A percentile compares a stretch with the other conserved stretches of the same genome.
phyloP scores from a whole-genome alignment of 352 stramenopile species.

The Phytophthora crassamura region DNA sequence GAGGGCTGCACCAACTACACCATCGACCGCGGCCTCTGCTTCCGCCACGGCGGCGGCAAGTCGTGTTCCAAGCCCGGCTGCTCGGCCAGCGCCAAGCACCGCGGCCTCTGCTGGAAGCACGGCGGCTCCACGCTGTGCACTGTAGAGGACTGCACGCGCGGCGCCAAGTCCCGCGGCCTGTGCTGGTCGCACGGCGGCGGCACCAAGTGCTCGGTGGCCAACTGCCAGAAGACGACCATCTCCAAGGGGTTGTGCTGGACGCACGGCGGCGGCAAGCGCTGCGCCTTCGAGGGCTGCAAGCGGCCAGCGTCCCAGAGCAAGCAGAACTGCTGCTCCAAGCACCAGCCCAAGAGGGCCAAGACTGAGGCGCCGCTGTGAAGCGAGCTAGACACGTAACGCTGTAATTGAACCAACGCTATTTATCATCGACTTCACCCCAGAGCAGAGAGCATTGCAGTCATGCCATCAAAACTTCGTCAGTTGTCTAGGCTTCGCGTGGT shows the following conservation, averaged over 20 bases:
- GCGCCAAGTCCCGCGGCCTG: too few relatives aligned
- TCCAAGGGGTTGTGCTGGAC: slow-evolving; percentile 58
- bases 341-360: slow-evolving; percentile 19
- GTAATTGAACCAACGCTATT: too few relatives aligned
- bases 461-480: too few relatives aligned
- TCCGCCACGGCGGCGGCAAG: slow-evolving; percentile 54
- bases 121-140: too few relatives aligned
- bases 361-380: too few relatives aligned
- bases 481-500: too few relatives aligned
- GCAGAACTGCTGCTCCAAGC: slow-evolving; percentile 31
- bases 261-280: slow-evolving; percentile 57
- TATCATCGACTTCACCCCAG: too few relatives aligned
- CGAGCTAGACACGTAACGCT: too few relatives aligned
- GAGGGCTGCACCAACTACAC: slow-evolving; percentile 58
- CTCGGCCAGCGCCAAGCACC: too few relatives aligned
- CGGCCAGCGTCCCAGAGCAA: slow-evolving; percentile 56
- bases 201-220: slow-evolving; percentile 24
- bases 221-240: slow-evolving; percentile 46
- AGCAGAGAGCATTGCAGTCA: too few relatives aligned
- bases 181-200: too few relatives aligned
- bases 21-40: slow-evolving; percentile 58
- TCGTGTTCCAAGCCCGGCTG: slow-evolving; percentile 54
- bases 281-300: slow-evolving; percentile 37
- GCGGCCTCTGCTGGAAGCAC: too few relatives aligned
- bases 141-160: slow-evolving; percentile 54